Evolutionary conservation across 208 protist species (phyloP), one percentile per base, ranked within the genome.

Genomic region (Leptomonas seymouri): DNA sequence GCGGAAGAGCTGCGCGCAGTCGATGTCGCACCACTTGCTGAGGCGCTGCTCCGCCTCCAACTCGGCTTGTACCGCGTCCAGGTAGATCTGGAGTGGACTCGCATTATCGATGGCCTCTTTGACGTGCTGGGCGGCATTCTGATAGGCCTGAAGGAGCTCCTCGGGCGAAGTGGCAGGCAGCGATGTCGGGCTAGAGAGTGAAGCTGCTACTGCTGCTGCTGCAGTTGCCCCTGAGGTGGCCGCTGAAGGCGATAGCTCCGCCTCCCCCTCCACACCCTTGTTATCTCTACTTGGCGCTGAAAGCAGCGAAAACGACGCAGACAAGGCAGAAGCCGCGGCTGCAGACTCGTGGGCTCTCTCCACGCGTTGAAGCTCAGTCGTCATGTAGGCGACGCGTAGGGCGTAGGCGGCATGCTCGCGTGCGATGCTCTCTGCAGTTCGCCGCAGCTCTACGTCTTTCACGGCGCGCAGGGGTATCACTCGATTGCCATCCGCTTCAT

Each of bases 11-110:
- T 54, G 31, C n/a, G 23, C 31, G 25, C 63, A 50, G 18, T 80
- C 57, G 12, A 74, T 59, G 34, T 87, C 71, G 44, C 49, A 53
- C 81, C 71, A 82, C 23, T 41, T 63, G 14, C 50, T 54, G 25
- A 87, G 62, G 21, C 84, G 44, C 55, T 85, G 61, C 42, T 85
- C 81, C 11, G 65, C 57, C 42, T 45, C 68, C 56, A 69, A 21
- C 55, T 78, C 60, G 23, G 28, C 66, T 25, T 77, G 42, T 51
- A 88, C 67, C 2, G 86, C 77, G 21, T 75, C 67, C 12, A 87
- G 69, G 46, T 86, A 87, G 7, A 18, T 49, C 23, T 69, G 48
- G 8, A 71, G 25, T 11, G 71, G 50, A 23, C 28, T 67, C 27
- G 45, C 67, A 7, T 16, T 27, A 15, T 70, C 57, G 2, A 76